Evolutionary conservation across 2,329 filamentous ascomycete species (phyloP).

Genomic region (Clonostachys rosea): DNA sequence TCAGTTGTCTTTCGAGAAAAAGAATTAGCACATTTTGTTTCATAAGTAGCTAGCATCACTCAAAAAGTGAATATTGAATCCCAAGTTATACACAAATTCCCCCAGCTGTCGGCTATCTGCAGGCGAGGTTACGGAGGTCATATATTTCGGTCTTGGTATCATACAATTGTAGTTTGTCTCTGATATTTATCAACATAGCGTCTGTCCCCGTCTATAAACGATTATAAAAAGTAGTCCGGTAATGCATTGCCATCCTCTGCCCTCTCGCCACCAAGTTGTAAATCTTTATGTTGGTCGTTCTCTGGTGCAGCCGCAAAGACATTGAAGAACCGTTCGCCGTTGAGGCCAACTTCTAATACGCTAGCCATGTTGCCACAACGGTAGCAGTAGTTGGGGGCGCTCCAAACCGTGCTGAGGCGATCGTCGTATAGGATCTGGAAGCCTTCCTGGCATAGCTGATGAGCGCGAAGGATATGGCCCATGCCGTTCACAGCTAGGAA

Average conservation of each 20-base stretch:
- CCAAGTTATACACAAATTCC: too few species aligned
- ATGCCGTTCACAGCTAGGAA: conserved; percentile 96
- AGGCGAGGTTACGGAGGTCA: too few species aligned
- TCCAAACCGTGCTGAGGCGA: conserved; percentile 93
- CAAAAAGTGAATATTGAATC: too few species aligned
- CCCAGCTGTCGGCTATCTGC: too few species aligned
- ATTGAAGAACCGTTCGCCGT: conserved; percentile 92
- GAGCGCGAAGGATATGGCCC: conserved; percentile 95
- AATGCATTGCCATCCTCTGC: conserved; percentile 56
- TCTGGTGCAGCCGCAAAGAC: conserved; percentile 96
- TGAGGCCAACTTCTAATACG: conserved; percentile 92
- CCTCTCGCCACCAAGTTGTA: conserved; percentile 73
- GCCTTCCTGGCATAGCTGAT: conserved; percentile 96
- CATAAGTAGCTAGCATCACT: too few species aligned
- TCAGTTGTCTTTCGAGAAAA: background rate
- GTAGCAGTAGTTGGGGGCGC: conserved; percentile 93
- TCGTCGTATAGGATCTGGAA: conserved; percentile 97
- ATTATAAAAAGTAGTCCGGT: conserved; percentile 67
- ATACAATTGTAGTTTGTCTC: too few species aligned
- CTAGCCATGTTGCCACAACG: conserved; percentile 96
- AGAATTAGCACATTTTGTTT: too few species aligned
- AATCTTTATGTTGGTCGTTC: conserved; percentile 86
- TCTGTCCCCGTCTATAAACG: too few species aligned
- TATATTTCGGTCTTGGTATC: too few species aligned
- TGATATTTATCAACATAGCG: too few species aligned